Evolutionary conservation across 129 eudicot species (phyloP).

Genomic region (Flaveria linearis): DNA sequence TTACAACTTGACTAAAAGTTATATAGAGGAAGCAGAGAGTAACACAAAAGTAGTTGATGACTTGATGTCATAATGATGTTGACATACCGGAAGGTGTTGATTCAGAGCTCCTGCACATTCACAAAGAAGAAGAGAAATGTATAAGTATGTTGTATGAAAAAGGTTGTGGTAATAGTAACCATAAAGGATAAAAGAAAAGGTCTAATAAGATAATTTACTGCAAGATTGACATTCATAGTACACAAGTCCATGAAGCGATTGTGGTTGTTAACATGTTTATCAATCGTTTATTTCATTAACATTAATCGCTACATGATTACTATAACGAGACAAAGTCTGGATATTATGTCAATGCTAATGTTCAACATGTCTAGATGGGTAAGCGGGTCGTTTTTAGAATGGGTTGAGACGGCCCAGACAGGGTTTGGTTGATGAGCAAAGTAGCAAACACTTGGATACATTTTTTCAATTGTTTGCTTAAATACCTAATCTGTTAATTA

Average conservation of each 20-base stretch:
- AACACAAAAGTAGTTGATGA: slow-evolving; percentile 10
- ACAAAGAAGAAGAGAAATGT: slow-evolving; percentile 20
- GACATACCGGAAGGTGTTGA: slow-evolving; percentile 51
- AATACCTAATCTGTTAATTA: background rate
- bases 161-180: background rate
- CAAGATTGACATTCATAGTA: too few species aligned
- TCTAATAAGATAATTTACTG: too few species aligned
- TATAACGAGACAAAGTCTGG: too few species aligned
- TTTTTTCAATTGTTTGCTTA: background rate
- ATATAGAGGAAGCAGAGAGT: background rate
- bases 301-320: too few species aligned
- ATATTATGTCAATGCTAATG: too few species aligned
- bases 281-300: too few species aligned
- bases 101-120: slow-evolving; percentile 53
- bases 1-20: background rate
- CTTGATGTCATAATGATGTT: slow-evolving; percentile 18
- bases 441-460: background rate
- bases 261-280: too few species aligned
- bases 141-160: slow-evolving; percentile 18
- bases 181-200: too few species aligned
- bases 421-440: background rate
- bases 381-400: too few species aligned
- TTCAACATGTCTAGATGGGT: too few species aligned
- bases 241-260: too few species aligned
- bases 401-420: background rate